A percentile compares a stretch with the other conserved stretches of the same genome.
Evolutionary conservation across 2,329 filamentous ascomycete genomes (phyloP).

Genomic region (Fusarium sarcochroum): DNA sequence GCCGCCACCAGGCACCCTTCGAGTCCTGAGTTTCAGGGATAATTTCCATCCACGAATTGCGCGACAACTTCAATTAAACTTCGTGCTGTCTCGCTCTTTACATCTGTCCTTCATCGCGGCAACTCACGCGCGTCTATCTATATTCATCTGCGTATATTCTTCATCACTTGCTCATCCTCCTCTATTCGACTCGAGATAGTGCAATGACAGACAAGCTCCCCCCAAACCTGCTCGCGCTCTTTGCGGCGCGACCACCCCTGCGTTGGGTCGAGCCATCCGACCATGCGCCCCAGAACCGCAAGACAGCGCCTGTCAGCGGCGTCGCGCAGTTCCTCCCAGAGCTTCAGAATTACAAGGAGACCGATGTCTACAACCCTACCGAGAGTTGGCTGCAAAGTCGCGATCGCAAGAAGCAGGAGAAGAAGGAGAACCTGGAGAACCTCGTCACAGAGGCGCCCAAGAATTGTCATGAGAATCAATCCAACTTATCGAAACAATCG

Average conservation of each 20-base stretch:
- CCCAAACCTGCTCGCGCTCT: constrained; percentile 91
- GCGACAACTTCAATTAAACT: constrained; percentile 44
- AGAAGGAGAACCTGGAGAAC: constrained; percentile 76
- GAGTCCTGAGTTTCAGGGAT: constrained; percentile 31
- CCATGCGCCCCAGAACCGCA: constrained; percentile 84
- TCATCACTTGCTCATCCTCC: constrained; percentile 5
- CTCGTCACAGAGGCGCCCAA: constrained; percentile 74
- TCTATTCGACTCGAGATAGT: constrained; percentile 45
- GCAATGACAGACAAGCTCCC: constrained; percentile 96
- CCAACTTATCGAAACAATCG: constrained; percentile 2
- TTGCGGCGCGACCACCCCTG: constrained; percentile 92
- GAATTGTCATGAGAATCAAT: constrained; percentile 65
- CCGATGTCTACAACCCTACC: constrained; percentile 82
- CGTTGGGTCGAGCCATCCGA: constrained; percentile 90
- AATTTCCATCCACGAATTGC: constrained; percentile 45
- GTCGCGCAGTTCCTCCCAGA: constrained; percentile 82
- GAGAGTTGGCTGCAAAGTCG: constrained; percentile 94
- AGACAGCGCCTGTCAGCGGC: constrained; percentile 79
- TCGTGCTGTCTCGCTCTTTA: constrained; percentile 15
- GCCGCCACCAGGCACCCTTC: constrained; percentile 26
- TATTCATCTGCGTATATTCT: constrained; percentile 16
- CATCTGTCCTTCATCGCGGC: constrained; percentile 22
- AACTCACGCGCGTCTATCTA: constrained; percentile 27
- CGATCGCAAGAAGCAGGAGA: constrained; percentile 87
- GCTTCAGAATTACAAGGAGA: constrained; percentile 82